Evolutionary conservation across 768 basidiomycete species (phyloP), one percentile per base, ranked within the genome.

Genomic region (Suillus bovinus): DNA sequence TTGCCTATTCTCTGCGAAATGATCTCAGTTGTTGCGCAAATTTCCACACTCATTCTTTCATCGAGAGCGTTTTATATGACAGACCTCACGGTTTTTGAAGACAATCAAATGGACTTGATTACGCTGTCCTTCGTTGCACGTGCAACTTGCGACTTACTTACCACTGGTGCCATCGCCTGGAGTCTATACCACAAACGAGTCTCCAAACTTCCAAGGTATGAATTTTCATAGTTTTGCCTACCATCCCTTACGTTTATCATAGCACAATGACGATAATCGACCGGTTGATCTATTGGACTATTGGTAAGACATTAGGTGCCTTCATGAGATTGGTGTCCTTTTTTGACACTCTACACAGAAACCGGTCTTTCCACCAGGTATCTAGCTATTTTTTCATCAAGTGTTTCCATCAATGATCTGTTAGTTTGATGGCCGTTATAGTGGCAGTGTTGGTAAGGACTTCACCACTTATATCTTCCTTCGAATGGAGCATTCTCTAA

Each of bases 1-100:
- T 54, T 61, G 3, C 55, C 55, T 8, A 6, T 57, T 16, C 46
- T 61, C 20, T 61, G 61, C 42, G 36, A 33, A n/a, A 22, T 7
- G 11, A 20, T 57, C 16, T 38, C 38, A 29, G 5, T 61, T 1
- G 17, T 58, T n/a, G 41, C 42, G 16, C 29, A 41, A 29, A 34
- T 36, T 27, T 22, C n/a, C 22, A 56, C 29, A 3, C 31, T 58
- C 27, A 33, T 57, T 14, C 20, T 61, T 38, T 44, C 55, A 22
- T 31, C 10, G 9, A 31, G 13, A 16, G 61, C 39, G 7, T 17
- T 61, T 10, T 0, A 8, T n/a, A 61, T 46, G 55, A 44, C 61
- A 34, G 27, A 42, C 34, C 38, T 61, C 33, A 36, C 20, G 2
- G 9, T 7, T 34, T 61, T 33, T 44, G 31, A 20, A 33, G 20